Percentiles rank a stretch among this genome's conserved stretches.
Evolutionary conservation across 257 asterid species (phyloP).

Genomic region (Nicotiana knightiana): DNA sequence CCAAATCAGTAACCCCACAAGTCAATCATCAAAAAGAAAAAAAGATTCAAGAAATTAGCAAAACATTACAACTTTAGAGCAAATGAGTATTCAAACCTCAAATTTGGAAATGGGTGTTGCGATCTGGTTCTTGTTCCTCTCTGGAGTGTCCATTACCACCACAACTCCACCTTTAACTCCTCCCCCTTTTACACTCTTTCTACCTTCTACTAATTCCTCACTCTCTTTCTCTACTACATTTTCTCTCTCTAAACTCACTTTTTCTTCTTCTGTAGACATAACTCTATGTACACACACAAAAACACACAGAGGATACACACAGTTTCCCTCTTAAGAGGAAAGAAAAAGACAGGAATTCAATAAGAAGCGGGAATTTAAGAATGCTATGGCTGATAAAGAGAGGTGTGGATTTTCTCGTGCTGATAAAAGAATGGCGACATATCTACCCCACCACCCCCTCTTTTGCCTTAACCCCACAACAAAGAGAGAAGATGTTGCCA

Average conservation of each 20-base stretch:
- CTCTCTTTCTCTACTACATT: constrained; percentile 21
- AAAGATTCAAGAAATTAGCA: neutral
- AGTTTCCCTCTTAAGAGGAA: constrained; percentile 31
- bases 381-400: constrained; percentile 14
- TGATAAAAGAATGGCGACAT: constrained; percentile 38
- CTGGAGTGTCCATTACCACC: constrained; percentile 86
- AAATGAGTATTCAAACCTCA: constrained; percentile 47
- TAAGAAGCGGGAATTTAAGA: constrained; percentile 66
- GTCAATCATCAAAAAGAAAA: neutral
- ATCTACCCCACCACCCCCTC: constrained; percentile 9
- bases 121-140: constrained; percentile 77
- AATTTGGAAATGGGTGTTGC: constrained; percentile 48
- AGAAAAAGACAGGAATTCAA: constrained; percentile 38
- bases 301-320: constrained; percentile 25
- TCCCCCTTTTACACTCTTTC: constrained; percentile 13
- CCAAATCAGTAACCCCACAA: neutral
- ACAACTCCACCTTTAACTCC: constrained; percentile 29
- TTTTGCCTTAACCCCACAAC: constrained; percentile 33
- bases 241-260: constrained; percentile 17
- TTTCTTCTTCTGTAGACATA: neutral
- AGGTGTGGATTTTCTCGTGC: constrained; percentile 47
- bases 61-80: neutral
- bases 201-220: constrained; percentile 11
- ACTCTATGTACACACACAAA: neutral
- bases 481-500: constrained; percentile 14